Percentiles rank a stretch among this genome's conserved stretches.
These are phyloP conservation scores for Salix koriyanagi DNA, from an alignment of 345 rosid genomes.

Conservation along the genomic window DNA sequence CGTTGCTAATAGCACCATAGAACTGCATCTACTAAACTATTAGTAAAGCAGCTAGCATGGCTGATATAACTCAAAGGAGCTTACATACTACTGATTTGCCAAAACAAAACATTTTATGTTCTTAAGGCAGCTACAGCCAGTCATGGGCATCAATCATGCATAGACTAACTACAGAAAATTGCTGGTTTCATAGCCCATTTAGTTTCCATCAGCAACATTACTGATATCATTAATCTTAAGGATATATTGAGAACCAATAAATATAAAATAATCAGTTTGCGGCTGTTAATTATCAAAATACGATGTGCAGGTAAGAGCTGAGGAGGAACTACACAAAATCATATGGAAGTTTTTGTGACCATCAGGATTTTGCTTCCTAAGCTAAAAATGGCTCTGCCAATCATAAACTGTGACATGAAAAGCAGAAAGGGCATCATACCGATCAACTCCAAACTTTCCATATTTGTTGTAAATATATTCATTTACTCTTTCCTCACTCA, in stretches of 20 bases:
- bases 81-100: neutral
- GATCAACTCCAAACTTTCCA: slow-evolving; percentile 83
- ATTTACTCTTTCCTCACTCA: slow-evolving; percentile 66
- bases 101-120: neutral
- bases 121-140: neutral
- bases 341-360: neutral
- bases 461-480: slow-evolving; percentile 79
- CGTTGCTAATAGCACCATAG: neutral
- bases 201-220: neutral
- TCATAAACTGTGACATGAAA: neutral
- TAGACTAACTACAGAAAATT: neutral
- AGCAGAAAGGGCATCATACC: slow-evolving; percentile 42
- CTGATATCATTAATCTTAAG: neutral
- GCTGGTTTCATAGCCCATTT: neutral
- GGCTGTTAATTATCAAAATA: neutral
- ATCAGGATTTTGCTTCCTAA: neutral
- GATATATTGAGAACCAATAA: neutral
- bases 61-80: neutral
- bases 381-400: neutral
- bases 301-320: neutral
- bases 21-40: neutral
- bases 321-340: neutral
- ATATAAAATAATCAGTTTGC: neutral
- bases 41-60: neutral
- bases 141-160: neutral